Conservation (phyloP, 2,329 filamentous ascomycete genomes). For the Chaetomium strumarium region DNA sequence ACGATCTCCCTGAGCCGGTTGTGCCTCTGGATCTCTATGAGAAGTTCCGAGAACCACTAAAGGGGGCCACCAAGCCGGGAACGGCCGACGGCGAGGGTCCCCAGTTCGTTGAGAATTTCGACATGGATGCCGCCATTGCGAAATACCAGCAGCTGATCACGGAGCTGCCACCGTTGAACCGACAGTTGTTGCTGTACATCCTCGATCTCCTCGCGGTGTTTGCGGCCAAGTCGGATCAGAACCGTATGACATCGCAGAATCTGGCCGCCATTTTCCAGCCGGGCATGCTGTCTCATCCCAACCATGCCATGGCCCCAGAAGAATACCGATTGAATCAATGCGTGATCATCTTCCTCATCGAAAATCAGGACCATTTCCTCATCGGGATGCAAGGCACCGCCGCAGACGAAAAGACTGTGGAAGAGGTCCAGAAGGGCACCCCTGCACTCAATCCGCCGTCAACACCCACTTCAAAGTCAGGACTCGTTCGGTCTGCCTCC, state of each 20-base stretch:
- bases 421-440: slow-evolving; percentile 64
- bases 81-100: slow-evolving; percentile 62
- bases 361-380: slow-evolving; percentile 96
- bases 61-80: slow-evolving; percentile 63
- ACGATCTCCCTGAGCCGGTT: slow-evolving; percentile 92
- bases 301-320: slow-evolving; percentile 89
- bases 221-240: slow-evolving; percentile 91
- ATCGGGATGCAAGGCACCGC: slow-evolving; percentile 98
- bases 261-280: slow-evolving; percentile 96
- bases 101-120: slow-evolving; percentile 67
- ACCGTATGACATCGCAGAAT: slow-evolving; percentile 94
- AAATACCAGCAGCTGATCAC: slow-evolving; percentile 89
- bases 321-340: slow-evolving; percentile 96
- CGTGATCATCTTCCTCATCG: slow-evolving; percentile 94
- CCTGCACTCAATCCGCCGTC: slow-evolving; percentile 44
- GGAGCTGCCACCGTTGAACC: slow-evolving; percentile 84
- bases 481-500: slow-evolving; percentile 70
- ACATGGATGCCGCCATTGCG: slow-evolving; percentile 68
- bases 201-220: slow-evolving; percentile 94
- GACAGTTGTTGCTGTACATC: slow-evolving; percentile 90
- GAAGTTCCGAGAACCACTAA: slow-evolving; percentile 78
- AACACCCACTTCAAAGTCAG: slow-evolving; percentile 49
- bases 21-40: slow-evolving; percentile 93
- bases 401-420: slow-evolving; percentile 74
- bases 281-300: slow-evolving; percentile 87